phyloP scores from a whole-genome alignment of 495 filamentous ascomycete species.

The Parathielavia appendiculata region DNA sequence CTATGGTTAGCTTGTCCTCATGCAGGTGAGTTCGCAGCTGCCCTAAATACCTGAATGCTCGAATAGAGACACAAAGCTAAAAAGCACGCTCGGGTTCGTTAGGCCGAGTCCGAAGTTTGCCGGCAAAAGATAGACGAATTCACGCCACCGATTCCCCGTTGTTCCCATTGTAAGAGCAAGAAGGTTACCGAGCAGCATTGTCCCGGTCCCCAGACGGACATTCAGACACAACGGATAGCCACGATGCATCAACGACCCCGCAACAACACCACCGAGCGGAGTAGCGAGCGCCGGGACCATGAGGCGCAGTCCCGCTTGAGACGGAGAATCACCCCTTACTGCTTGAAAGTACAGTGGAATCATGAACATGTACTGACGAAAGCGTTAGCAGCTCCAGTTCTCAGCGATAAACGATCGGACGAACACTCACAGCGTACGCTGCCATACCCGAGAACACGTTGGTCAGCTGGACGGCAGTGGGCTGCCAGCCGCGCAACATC shows the following conservation, averaged over 20 bases:
- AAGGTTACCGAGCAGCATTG: conserved; percentile 57
- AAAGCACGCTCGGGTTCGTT: conserved; percentile 57
- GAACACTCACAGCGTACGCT: conserved; percentile 52
- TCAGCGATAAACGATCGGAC: neutral
- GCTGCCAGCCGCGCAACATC: conserved; percentile 51
- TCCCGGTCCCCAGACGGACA: conserved; percentile 49
- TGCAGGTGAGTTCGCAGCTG: neutral
- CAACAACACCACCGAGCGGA: conserved; percentile 55
- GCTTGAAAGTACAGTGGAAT: conserved; percentile 62
- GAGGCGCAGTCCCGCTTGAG: conserved; percentile 53
- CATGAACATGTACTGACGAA: conserved; percentile 58
- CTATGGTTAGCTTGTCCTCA: conserved; percentile 12
- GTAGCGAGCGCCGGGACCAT: conserved; percentile 57
- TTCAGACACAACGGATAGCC: conserved; percentile 54
- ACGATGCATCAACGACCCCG: conserved; percentile 58
- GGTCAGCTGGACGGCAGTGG: conserved; percentile 51
- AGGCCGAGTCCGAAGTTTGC: conserved; percentile 61
- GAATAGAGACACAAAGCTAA: conserved; percentile 59
- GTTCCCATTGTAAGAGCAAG: conserved; percentile 52
- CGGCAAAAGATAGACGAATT: conserved; percentile 56
- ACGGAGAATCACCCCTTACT: conserved; percentile 55
- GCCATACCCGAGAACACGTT: conserved; percentile 61
- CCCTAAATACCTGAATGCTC: conserved; percentile 60
- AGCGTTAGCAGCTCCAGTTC: neutral
- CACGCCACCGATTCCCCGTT: conserved; percentile 54